Percentiles rank a stretch among this genome's conserved stretches.
Evolutionary conservation across 805 yeast species (phyloP).

Genomic region (Wickerhamomyces sydowiorum): DNA sequence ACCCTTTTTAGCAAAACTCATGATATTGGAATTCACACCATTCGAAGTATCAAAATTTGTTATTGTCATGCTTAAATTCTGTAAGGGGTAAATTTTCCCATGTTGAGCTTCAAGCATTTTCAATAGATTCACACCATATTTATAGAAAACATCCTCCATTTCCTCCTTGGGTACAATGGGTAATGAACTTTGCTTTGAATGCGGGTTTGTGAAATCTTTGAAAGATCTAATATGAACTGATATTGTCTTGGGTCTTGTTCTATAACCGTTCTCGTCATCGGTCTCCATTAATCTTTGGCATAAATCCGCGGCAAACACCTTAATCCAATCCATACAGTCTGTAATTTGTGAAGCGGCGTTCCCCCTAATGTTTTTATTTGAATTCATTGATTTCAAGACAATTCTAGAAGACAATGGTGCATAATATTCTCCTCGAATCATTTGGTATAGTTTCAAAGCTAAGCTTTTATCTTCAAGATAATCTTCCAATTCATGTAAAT

Average conservation of each 20-base stretch:
- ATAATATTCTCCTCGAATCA: conserved; percentile 58
- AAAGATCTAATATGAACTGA: conserved; percentile 31
- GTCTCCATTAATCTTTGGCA: conserved; percentile 67
- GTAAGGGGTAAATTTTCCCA: conserved; percentile 39
- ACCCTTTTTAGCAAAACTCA: conserved; percentile 16
- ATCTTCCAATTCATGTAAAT: conserved; percentile 31
- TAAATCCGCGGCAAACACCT: conserved; percentile 77
- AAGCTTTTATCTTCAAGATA: conserved; percentile 38
- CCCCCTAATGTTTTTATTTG: conserved; percentile 73
- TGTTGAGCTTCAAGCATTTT: conserved; percentile 31
- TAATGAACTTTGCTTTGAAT: conserved; percentile 31
- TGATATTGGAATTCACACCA: conserved; percentile 9
- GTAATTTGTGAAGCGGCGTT: conserved; percentile 42
- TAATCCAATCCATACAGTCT: conserved; percentile 68
- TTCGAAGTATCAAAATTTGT: conserved; percentile 45
- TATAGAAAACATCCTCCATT: conserved; percentile 22
- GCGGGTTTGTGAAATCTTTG: conserved; percentile 16
- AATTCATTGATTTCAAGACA: conserved; percentile 79
- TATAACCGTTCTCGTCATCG: conserved; percentile 47
- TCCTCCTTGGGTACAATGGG: conserved; percentile 14
- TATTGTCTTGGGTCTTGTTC: conserved; percentile 42
- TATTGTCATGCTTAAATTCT: conserved; percentile 44
- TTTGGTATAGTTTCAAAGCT: conserved; percentile 49
- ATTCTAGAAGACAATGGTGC: conserved; percentile 53
- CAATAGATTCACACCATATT: conserved; percentile 32